phyloP scores from a whole-genome alignment of 768 basidiomycete species.

The Kwoniella sp. region DNA sequence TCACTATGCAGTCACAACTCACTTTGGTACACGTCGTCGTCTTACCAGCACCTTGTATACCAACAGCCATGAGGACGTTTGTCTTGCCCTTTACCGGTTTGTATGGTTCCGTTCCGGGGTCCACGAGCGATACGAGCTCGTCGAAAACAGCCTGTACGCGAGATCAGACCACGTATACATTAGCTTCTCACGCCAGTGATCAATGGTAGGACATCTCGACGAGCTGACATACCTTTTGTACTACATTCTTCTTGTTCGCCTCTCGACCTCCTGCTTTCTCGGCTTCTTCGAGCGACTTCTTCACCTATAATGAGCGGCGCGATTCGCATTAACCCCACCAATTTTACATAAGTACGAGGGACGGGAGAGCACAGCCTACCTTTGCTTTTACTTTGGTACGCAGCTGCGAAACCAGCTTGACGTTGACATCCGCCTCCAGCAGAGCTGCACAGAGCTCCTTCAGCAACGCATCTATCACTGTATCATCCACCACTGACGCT shows the following conservation, averaged over 20 bases:
- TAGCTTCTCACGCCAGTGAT: background rate
- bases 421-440: slow-evolving; percentile 96
- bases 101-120: slow-evolving; percentile 92
- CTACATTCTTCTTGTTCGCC: slow-evolving; percentile 76
- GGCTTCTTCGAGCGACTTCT: slow-evolving; percentile 61
- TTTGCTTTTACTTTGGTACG: slow-evolving; percentile 88
- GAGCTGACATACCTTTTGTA: slow-evolving; percentile 74
- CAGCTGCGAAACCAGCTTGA: slow-evolving; percentile 85
- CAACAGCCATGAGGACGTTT: slow-evolving; percentile 97
- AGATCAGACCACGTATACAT: background rate
- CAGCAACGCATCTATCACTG: slow-evolving; percentile 88
- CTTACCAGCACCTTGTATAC: slow-evolving; percentile 96
- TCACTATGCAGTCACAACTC: slow-evolving; percentile 6
- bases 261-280: slow-evolving; percentile 75
- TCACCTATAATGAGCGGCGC: slow-evolving; percentile 46
- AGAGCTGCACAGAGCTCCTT: slow-evolving; percentile 94
- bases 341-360: background rate
- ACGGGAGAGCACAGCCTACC: slow-evolving; percentile 59
- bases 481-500: slow-evolving; percentile 86
- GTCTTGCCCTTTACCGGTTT: slow-evolving; percentile 93
- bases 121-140: slow-evolving; percentile 90
- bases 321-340: too few species aligned
- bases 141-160: slow-evolving; percentile 82
- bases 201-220: background rate
- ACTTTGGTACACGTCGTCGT: slow-evolving; percentile 97